Base-by-base conservation (phyloP, 1,284 basidiomycete species). In the Cryptococcus maquisensis region DNA sequence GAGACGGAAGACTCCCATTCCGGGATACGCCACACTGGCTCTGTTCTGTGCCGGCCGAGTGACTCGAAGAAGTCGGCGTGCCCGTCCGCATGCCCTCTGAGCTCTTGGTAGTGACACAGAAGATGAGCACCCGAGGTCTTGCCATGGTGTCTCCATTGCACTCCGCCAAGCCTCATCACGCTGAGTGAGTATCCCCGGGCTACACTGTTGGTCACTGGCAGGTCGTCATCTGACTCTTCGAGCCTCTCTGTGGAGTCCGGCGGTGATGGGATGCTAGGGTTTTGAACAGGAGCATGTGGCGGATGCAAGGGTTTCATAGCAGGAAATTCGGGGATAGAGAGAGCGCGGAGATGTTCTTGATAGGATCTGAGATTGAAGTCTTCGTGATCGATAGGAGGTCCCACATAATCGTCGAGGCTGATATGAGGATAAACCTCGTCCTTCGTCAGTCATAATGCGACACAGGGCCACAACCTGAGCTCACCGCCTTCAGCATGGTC, bases 41-140 rank as follows among this genome's bases (percentile, higher is more conserved):
- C 38, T 21, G 74, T 61, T 54, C 71, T 71, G 45, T 51, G 56
- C 24, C 49, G 54, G 21, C 56, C 60, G 16, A 74, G 54, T 12
- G 61, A 62, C 44, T 70, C 65, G 12, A 72, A 50, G 46, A 73
- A 62, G 20, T 56, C 51, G 23, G 13, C 41, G 35, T 13, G 45
- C 24, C 45, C 41, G 20, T 20, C 18, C 9, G 8, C 20, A 42
- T 12, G n/a, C 23, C 35, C 32, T 67, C 86, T 87, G 20, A 87
- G 73, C 52, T 84, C 82, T 21, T 87, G 79, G n/a, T 86, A 84
- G 2, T 81, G 80, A 40, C 82, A 81, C 44, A 89, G 75, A 10
- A 89, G 79, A 74, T 82, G 82, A 1, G 83, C 80, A 4, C 83
- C 82, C 50, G 86, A 87, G 1, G 84, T 84, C 64, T 87, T 85